A percentile compares a stretch with the other conserved stretches of the same genome.
These are phyloP conservation scores for Grosmannia huntii DNA, from an alignment of 2,329 filamentous ascomycete species.

Conservation along the genomic window DNA sequence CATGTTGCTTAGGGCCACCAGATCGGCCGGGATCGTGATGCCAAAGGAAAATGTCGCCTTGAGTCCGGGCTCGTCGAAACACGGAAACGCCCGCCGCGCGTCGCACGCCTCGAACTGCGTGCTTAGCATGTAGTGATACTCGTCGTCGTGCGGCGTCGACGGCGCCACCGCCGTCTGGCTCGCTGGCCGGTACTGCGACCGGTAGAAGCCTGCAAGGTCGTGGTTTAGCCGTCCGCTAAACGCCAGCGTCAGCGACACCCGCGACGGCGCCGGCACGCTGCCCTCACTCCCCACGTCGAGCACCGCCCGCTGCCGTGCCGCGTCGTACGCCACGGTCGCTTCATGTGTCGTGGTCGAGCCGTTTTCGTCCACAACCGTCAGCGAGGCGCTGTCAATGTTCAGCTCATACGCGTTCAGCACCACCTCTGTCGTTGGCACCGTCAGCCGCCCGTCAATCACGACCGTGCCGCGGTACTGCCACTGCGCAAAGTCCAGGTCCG, in stretches of 20 bases:
- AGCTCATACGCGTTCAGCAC: conserved; percentile 79
- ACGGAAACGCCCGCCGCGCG: conserved; percentile 87
- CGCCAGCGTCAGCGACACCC: conserved; percentile 44
- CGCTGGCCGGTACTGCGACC: conserved; percentile 56
- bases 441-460: conserved; percentile 60
- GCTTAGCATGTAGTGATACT: conserved; percentile 68
- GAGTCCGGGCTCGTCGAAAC: conserved; percentile 94
- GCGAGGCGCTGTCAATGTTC: conserved; percentile 53
- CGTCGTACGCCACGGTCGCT: conserved; percentile 58
- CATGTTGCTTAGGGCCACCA: conserved; percentile 92
- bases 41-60: conserved; percentile 94
- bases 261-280: conserved; percentile 26
- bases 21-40: conserved; percentile 79
- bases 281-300: conserved; percentile 55
- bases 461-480: conserved; percentile 78
- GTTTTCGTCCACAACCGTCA: conserved; percentile 33
- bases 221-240: conserved; percentile 77
- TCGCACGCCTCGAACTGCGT: conserved; percentile 98
- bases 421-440: conserved; percentile 60
- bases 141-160: conserved; percentile 63
- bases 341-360: conserved; percentile 36
- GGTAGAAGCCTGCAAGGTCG: conserved; percentile 96
- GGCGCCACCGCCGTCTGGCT: conserved; percentile 49
- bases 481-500: conserved; percentile 61
- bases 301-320: conserved; percentile 69